Percentiles rank a stretch among this genome's conserved stretches.
Evolutionary conservation across 2,329 filamentous ascomycete genomes (phyloP).

Genomic region (Fusarium sp.): DNA sequence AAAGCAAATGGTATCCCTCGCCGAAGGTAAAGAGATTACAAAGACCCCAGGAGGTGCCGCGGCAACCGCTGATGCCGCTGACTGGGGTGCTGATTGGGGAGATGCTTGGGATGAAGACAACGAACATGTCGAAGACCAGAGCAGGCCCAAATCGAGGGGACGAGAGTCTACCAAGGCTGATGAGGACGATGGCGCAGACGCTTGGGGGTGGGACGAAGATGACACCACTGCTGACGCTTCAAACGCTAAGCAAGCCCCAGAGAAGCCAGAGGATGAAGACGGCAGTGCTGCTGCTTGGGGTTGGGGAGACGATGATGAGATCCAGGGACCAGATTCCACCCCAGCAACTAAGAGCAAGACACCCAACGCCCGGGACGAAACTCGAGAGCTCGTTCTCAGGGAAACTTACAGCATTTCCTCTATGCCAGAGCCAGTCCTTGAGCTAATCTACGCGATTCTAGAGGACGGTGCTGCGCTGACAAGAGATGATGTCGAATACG

Average conservation of each 20-base stretch:
- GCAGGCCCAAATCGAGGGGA: slow-evolving; percentile 32
- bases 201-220: slow-evolving; percentile 88
- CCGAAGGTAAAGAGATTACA: slow-evolving; percentile 72
- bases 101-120: slow-evolving; percentile 82
- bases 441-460: slow-evolving; percentile 69
- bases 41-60: slow-evolving; percentile 63
- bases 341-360: slow-evolving; percentile 24
- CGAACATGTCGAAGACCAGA: slow-evolving; percentile 49
- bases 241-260: slow-evolving; percentile 16
- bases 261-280: slow-evolving; percentile 54
- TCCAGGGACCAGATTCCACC: slow-evolving; percentile 40
- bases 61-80: slow-evolving; percentile 60
- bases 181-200: slow-evolving; percentile 66
- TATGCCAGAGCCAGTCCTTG: slow-evolving; percentile 81
- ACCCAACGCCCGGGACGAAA: slow-evolving; percentile 47
- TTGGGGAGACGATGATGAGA: slow-evolving; percentile 77
- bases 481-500: slow-evolving; percentile 60
- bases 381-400: slow-evolving; percentile 77
- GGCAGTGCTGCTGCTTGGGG: slow-evolving; percentile 79
- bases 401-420: slow-evolving; percentile 91
- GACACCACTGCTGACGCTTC: slow-evolving; percentile 45
- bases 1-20: slow-evolving; percentile 78
- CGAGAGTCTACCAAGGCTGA: slow-evolving; percentile 32
- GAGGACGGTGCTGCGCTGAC: slow-evolving; percentile 72
- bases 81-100: slow-evolving; percentile 83